These are phyloP conservation scores for Candida adriatica DNA, from an alignment of 805 yeast genomes.

Conservation along the genomic window DNA sequence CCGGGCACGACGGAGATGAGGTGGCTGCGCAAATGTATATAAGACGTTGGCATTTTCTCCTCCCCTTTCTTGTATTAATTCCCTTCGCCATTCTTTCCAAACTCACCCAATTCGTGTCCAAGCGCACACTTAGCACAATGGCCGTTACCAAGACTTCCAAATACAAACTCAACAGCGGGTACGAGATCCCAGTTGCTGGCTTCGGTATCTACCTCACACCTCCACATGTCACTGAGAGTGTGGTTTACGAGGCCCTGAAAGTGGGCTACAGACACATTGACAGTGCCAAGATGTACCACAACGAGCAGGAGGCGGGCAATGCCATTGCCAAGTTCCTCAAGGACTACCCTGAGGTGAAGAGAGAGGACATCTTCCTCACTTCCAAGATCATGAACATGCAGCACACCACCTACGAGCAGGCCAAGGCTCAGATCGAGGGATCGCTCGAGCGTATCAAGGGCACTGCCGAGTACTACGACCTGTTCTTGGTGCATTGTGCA, in stretches of 20 bases:
- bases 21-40: too few species aligned
- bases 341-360: constrained; percentile 15
- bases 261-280: constrained; percentile 23
- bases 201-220: constrained; percentile 22
- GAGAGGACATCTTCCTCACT: constrained; percentile 20
- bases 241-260: constrained; percentile 19
- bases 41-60: too few species aligned
- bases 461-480: constrained; percentile 76
- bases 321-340: constrained; percentile 19
- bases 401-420: too few species aligned
- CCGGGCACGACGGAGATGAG: too few species aligned
- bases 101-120: too few species aligned
- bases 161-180: constrained; percentile 17
- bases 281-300: constrained; percentile 15
- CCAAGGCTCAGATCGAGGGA: too few species aligned
- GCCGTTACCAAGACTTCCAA: constrained; percentile 12
- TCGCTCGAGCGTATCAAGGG: too few species aligned
- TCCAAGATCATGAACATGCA: constrained; percentile 20
- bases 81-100: too few species aligned
- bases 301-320: constrained; percentile 16
- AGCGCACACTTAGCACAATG: too few species aligned
- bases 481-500: constrained; percentile 65
- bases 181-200: constrained; percentile 19
- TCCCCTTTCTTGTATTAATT: too few species aligned
- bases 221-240: constrained; percentile 11